Evolutionary conservation across 805 yeast species (phyloP), one percentile per base, ranked within the genome.

Genomic region (Candida railenensis): DNA sequence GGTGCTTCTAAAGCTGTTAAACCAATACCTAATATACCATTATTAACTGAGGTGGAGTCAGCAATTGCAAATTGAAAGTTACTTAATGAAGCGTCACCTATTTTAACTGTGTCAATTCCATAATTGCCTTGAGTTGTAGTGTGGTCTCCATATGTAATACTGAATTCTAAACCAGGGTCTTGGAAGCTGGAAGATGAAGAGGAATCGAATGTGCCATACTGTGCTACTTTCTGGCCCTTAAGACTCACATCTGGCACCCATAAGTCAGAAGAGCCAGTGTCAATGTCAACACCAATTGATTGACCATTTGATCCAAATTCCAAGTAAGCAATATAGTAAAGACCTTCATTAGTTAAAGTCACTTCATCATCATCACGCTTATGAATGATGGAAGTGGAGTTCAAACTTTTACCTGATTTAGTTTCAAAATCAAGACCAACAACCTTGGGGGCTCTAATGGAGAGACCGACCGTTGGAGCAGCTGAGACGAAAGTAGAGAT

Each of bases 111-210:
- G 32, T 50, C 53, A 32, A 70, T 65, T 32, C 80, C 81, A 11
- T 50, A 45, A 11, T 78, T 76, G 46, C 81, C 81, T 7, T 51
- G 46, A 14, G 78, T 76, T 46, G 53, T 60, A 2, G 76, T 65
- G 4, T 54, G 48, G 52, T 75, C 80, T 7, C 69, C 77, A 48
- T 76, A 76, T 1, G 56, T 25, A 45, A 75, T 76, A 16, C 53
- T 37, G 51, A 75, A 75, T 1, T 52, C 42, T 1, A 76, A 58
- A 22, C 54, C 45, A 45, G 73, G 65, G 15, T 47, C 43, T 3
- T 53, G 25, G 50, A 58, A 74, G 9, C 73, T 48, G 0, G 65
- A 48, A 1, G 80, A 74, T 3, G 48, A 30, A 2, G 57, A 44
- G 1, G 56, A 43, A 48, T 71, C 62, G 49, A 71, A 76, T 12